Evolutionary conservation across 805 yeast species (phyloP).

Genomic region (Saccharomycopsis olivae): DNA sequence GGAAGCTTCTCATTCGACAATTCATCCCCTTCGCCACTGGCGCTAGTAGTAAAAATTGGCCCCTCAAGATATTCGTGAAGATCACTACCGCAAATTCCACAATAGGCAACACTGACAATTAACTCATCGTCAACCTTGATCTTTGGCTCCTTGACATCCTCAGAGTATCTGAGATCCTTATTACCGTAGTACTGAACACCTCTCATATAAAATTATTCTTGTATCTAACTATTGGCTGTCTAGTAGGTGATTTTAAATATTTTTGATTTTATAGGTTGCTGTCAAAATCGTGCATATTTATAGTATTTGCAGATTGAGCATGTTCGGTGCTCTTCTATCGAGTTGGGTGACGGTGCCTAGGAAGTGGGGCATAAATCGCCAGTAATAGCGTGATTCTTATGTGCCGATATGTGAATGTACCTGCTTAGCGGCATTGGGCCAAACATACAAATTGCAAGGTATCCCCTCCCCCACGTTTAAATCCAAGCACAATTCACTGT

Average conservation of each 20-base stretch:
- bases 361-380: too few relatives aligned
- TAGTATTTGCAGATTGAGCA: neutral
- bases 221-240: neutral
- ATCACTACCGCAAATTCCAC: slow-evolving; percentile 60
- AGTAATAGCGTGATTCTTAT: too few relatives aligned
- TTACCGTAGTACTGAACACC: slow-evolving; percentile 40
- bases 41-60: slow-evolving; percentile 40
- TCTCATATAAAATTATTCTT: slow-evolving; percentile 33
- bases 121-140: slow-evolving; percentile 30
- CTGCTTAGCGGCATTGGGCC: too few relatives aligned
- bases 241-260: too few relatives aligned
- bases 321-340: too few relatives aligned
- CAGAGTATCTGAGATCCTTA: slow-evolving; percentile 33
- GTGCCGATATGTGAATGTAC: too few relatives aligned
- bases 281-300: too few relatives aligned
- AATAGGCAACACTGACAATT: slow-evolving; percentile 35
- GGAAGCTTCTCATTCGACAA: slow-evolving; percentile 34
- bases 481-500: too few relatives aligned
- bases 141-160: slow-evolving; percentile 27
- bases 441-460: too few relatives aligned
- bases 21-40: slow-evolving; percentile 31
- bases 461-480: too few relatives aligned
- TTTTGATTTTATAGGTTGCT: too few relatives aligned
- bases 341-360: too few relatives aligned
- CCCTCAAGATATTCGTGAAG: slow-evolving; percentile 47